These are phyloP conservation scores for Rhododendron mucronatum DNA, from an alignment of 148 eudicot genomes.

Conservation along the genomic window DNA sequence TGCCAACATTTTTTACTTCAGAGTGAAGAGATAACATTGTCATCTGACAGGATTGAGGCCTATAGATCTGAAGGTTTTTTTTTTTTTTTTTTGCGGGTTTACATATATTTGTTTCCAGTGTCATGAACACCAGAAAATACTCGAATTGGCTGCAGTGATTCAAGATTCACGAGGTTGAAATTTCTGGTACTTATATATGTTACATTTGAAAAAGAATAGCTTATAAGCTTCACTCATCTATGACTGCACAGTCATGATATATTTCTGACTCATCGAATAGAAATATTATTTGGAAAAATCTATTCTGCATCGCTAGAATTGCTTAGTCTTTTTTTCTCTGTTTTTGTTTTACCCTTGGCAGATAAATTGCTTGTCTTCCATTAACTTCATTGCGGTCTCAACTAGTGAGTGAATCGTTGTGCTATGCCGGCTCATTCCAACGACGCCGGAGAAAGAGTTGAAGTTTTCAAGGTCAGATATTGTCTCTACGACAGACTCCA, in stretches of 20 bases:
- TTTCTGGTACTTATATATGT: not conserved
- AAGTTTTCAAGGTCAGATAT: conserved; percentile 83
- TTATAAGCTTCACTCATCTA: too few relatives aligned
- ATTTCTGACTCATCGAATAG: not conserved
- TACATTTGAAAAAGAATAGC: too few relatives aligned
- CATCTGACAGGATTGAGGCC: too few relatives aligned
- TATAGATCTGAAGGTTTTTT: too few relatives aligned
- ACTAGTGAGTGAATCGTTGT: conserved; percentile 55
- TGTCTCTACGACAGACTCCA: conserved; percentile 61
- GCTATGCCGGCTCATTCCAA: conserved; percentile 67
- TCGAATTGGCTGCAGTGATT: not conserved
- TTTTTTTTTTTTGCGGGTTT: too few relatives aligned
- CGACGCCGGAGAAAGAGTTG: conserved; percentile 69
- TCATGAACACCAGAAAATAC: too few relatives aligned
- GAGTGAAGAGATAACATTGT: too few relatives aligned
- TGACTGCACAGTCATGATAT: not conserved
- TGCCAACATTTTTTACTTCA: too few relatives aligned
- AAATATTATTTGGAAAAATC: not conserved
- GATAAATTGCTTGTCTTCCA: conserved; percentile 19
- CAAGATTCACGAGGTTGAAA: not conserved
- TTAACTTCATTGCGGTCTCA: conserved; percentile 49
- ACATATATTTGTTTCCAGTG: too few relatives aligned
- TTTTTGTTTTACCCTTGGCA: too few relatives aligned
- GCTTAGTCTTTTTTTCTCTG: too few relatives aligned
- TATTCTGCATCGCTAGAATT: too few relatives aligned